These are phyloP conservation scores for Fusarium fracticaudum DNA, from an alignment of 2,329 filamentous ascomycete species.

Conservation along the genomic window DNA sequence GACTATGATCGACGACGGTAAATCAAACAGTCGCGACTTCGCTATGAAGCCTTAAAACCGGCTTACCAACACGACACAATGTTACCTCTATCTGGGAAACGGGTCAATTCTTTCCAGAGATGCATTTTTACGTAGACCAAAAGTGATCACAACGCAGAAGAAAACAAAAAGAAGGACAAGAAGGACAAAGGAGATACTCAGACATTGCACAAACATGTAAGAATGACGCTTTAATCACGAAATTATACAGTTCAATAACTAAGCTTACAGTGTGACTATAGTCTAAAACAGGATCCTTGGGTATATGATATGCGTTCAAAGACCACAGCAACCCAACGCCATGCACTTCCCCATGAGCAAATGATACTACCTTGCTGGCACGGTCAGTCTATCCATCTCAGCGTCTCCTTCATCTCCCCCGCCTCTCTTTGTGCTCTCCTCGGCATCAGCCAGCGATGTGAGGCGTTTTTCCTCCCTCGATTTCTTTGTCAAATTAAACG, in stretches of 20 bases:
- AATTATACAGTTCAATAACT: background rate
- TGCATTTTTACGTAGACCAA: slow-evolving; percentile 17
- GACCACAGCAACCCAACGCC: slow-evolving; percentile 18
- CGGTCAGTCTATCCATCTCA: slow-evolving; percentile 9
- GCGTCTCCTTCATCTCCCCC: background rate
- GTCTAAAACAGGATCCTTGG: slow-evolving; percentile 12
- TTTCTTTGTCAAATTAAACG: slow-evolving; percentile 27
- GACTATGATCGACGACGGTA: slow-evolving; percentile 38
- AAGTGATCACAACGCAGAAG: background rate
- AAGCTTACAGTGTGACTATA: slow-evolving; percentile 32
- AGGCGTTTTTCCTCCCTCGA: slow-evolving; percentile 17
- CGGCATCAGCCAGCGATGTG: slow-evolving; percentile 8
- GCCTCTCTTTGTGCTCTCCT: background rate
- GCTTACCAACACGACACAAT: background rate
- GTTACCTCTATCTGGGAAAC: background rate
- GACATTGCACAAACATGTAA: slow-evolving; percentile 7
- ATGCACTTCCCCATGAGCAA: slow-evolving; percentile 6
- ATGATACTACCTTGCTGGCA: slow-evolving; percentile 19
- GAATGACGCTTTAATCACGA: background rate
- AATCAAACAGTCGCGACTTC: background rate
- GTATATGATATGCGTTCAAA: slow-evolving; percentile 22
- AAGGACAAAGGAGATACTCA: background rate
- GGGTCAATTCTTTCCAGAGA: background rate
- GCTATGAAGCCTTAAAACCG: background rate
- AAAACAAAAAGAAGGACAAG: background rate